Evolutionary conservation across 805 yeast species (phyloP), one percentile per base, ranked within the genome.

Genomic region (Saturnispora dispora): DNA sequence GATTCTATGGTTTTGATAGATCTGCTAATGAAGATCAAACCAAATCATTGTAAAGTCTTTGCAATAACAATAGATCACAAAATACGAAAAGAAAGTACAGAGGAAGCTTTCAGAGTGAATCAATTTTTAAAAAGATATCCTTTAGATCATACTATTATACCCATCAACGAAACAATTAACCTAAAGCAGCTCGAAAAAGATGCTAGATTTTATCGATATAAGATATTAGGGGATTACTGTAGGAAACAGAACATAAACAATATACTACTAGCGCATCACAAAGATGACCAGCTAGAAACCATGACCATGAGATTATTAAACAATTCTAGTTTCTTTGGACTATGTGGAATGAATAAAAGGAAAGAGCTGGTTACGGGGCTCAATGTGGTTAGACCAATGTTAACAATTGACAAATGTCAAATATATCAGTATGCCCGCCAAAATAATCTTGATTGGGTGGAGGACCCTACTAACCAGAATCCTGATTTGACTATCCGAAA

Each of bases 231-330:
- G 4, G 46, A 63, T 0, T 65, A 71, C 0, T 81, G 88, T 58
- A 47, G 60, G 0, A 50, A 61, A 1, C 50, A 64, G 2, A 62
- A 58, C 0, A 66, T 75, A 3, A 36, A 61, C 0, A 57, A 71
- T n/a, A 52, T 86, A 4, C 62, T 81, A 22, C 66, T 81, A 40
- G 95, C 85, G 0, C 95, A 87, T 58, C 86, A 81, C 57, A 59
- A 70, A 45, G 80, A 86, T 59, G 95, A 87, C 62, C 88, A 84
- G 58, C 50, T 82, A 13, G 95, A 87, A 59, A 83, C 91, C 0
- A 81, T 76, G 54, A 54, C 83, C 22, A 72, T 81, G 60, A 63
- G 95, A 35, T 66, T 84, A 47, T 48, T 67, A 2, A 50, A 63
- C 1, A 72, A 74, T 28, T 73, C 79, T 37, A 66, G 77, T 0